Base-by-base conservation (phyloP, 208 protist genomes). In the Trypanosoma cruzi region DNA sequence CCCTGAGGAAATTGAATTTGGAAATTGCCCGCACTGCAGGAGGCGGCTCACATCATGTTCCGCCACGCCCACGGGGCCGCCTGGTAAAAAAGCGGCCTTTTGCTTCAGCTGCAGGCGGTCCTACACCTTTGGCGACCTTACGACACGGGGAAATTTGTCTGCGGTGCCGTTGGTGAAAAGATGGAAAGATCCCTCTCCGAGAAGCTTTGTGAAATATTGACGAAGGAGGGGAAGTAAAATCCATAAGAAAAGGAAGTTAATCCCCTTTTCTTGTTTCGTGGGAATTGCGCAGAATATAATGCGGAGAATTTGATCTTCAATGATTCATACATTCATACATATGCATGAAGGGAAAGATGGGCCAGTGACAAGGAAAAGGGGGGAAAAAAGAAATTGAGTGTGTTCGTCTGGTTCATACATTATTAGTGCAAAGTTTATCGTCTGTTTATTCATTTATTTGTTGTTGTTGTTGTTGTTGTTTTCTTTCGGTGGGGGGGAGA, bases 71-170 rank as follows among this genome's bases (percentile, higher is more conserved):
- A 57, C 54, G 1, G 82, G 79, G 1, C 34, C 73, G 5, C 55
- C 64, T 4, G 64, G 69, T 13, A 75, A 82, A 11, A 81, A 76
- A 57, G 89, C 84, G 2, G 90, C 87, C 1, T 96, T 93, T 69
- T 96, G 90, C 61, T 90, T 93, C 64, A 85, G 76, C 65, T 96
- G 90, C 65, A 71, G 80, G 31, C 77, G 80, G n/a, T 84, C 84
- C 31, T 96, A 89, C 57, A 89, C 82, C 1, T 88, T 90, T 81
- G 80, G 68, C 8, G 90, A 96, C 18, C 68, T 96, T 50, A 28
- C 14, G 24, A 37, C n/a, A 4, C 57, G 58, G 20, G 55, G 26
- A 7, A 60, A 60, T 11, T 60, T 13, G 31, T 10, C 24, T 26
- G 10, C 31, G 3, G 29, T 7, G 11, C 54, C 10, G 29, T 24